These are phyloP conservation scores for Ziziphus jujuba DNA, from an alignment of 306 rosid genomes.

Conservation along the genomic window DNA sequence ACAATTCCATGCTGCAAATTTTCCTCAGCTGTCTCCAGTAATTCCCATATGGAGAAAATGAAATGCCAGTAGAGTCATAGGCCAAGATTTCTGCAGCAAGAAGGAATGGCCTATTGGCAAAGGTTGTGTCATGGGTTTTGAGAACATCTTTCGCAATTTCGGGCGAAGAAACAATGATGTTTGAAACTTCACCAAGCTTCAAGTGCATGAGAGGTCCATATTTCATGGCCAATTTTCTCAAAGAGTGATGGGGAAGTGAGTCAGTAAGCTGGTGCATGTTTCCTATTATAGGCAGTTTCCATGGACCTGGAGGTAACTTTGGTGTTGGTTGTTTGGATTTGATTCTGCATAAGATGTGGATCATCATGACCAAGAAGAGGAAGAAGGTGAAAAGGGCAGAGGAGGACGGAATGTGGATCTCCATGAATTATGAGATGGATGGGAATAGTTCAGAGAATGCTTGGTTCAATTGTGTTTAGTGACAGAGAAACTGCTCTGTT, in stretches of 20 bases:
- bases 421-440: no score
- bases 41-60: constrained; percentile 36
- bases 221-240: constrained; percentile 18
- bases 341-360: no score
- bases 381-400: no score
- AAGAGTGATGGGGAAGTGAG: not conserved
- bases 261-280: constrained; percentile 13
- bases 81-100: constrained; percentile 12
- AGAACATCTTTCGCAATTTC: constrained; percentile 33
- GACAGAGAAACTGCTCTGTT: no score
- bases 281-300: constrained; percentile 18
- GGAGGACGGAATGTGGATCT: no score
- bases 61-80: constrained; percentile 17
- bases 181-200: constrained; percentile 32
- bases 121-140: constrained; percentile 38
- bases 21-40: constrained; percentile 55
- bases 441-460: no score
- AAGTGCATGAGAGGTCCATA: constrained; percentile 44
- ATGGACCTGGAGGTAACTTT: constrained; percentile 11
- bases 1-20: constrained; percentile 30
- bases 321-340: not conserved
- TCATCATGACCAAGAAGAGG: no score
- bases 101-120: constrained; percentile 21
- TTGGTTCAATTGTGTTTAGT: no score
- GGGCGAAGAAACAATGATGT: constrained; percentile 43